phyloP scores from a whole-genome alignment of 2,329 filamentous ascomycete species.

The Pestalotiopsis sp. region DNA sequence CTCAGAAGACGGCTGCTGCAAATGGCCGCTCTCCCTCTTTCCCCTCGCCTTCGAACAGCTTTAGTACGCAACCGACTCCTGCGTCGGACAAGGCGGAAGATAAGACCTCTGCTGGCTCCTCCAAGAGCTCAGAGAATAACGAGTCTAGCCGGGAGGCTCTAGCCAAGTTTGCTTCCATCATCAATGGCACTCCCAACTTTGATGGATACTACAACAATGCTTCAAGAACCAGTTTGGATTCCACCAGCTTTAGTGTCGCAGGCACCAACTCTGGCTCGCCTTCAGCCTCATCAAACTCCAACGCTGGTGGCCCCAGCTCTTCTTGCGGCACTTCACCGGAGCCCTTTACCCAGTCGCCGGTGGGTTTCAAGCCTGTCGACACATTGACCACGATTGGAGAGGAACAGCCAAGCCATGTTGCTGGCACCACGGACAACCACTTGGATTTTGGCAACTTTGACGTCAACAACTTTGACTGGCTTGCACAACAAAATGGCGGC shows the following conservation, averaged over 20 bases:
- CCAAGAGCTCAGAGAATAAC: conserved; percentile 37
- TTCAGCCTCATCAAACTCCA: conserved; percentile 64
- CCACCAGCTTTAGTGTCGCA: conserved; percentile 46
- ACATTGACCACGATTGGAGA: conserved; percentile 67
- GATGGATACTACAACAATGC: conserved; percentile 44
- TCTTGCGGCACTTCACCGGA: conserved; percentile 80
- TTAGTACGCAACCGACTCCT: conserved; percentile 34
- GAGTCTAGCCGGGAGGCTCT: conserved; percentile 48
- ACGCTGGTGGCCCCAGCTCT: conserved; percentile 60
- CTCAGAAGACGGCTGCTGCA: conserved; percentile 21
- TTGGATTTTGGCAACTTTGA: conserved; percentile 47
- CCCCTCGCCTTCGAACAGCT: conserved; percentile 27
- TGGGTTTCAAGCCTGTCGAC: conserved; percentile 65
- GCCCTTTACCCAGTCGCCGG: conserved; percentile 72
- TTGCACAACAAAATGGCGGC: conserved; percentile 79
- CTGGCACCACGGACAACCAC: conserved; percentile 50
- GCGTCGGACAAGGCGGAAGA: conserved; percentile 35
- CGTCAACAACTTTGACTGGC: conserved; percentile 68
- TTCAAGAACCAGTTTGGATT: conserved; percentile 55
- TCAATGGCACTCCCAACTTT: conserved; percentile 46
- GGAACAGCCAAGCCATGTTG: conserved; percentile 53
- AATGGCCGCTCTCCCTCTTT: conserved; percentile 24
- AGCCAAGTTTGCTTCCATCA: conserved; percentile 59
- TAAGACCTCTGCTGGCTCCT: conserved; percentile 32
- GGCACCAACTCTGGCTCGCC: conserved; percentile 65